phyloP scores from a whole-genome alignment of 2,329 filamentous ascomycete species.

The Phialemoniopsis sp. region DNA sequence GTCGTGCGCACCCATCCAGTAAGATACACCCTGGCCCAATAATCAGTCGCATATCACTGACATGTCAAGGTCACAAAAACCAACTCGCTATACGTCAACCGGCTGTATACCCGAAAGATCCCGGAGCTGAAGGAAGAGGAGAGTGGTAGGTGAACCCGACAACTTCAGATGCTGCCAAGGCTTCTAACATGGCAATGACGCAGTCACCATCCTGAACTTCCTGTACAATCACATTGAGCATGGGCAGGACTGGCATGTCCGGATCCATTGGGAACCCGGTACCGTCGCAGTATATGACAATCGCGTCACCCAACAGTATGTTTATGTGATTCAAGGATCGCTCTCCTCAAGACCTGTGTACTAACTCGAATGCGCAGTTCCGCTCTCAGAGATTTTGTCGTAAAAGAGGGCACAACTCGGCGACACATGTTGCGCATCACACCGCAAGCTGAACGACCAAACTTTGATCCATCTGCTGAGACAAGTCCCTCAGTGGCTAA shows the following conservation, averaged over 20 bases:
- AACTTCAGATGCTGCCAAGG: neutral
- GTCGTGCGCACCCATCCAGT: constrained; percentile 39
- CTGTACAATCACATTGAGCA: constrained; percentile 39
- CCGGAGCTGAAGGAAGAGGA: constrained; percentile 38
- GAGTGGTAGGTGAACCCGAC: constrained; percentile 6
- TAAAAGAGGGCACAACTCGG: constrained; percentile 9
- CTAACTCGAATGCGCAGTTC: neutral
- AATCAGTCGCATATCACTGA: too few relatives aligned
- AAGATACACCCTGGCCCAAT: too few relatives aligned
- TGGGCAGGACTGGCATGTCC: constrained; percentile 39
- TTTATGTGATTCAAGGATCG: neutral
- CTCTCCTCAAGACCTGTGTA: neutral
- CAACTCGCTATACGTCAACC: constrained; percentile 37
- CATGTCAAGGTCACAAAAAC: constrained; percentile 37
- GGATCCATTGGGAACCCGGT: constrained; percentile 40
- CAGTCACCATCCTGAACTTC: constrained; percentile 34
- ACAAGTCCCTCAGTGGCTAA: too few relatives aligned
- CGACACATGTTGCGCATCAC: constrained; percentile 22
- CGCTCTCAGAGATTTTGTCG: constrained; percentile 14
- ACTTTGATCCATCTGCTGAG: too few relatives aligned
- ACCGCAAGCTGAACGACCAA: constrained; percentile 23
- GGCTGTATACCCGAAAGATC: constrained; percentile 38
- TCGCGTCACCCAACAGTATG: constrained; percentile 15
- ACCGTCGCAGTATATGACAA: constrained; percentile 36
- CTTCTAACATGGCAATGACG: too few relatives aligned